Base-by-base conservation (phyloP, 2,329 filamentous ascomycete genomes). In the Sporothrix inflata region DNA sequence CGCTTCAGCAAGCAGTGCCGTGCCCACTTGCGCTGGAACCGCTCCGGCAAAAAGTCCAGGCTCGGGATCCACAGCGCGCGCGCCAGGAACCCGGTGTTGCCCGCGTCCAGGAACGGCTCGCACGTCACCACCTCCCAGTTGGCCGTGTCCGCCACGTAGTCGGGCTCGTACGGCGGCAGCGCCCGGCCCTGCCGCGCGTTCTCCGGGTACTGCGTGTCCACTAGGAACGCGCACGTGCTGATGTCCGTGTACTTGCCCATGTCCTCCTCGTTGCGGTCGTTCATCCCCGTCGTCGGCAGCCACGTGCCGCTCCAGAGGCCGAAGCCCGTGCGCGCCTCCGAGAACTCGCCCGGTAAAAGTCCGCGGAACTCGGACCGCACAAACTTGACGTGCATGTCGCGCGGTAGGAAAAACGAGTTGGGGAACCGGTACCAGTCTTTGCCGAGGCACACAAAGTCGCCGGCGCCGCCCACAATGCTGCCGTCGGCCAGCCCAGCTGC, bases 381-480 rank as follows among this genome's bases (percentile, higher is more conserved):
- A 78, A 98, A 99, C 77, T 96, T 97, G 77, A 93, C 92, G 75
- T 89, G 91, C 84, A 96, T 92, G 67, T 89, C 88, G n/a, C 90
- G 85, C 0, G 96, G 95, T 3, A 99, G 85, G 79, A 96, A 94
- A 83, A 94, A 98, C 0, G 94, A 97, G 0, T 92, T 95, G 1
- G 96, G 95, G 79, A 98, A 98, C 47, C 96, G 92, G 81, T 99
- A 98, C 96, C 96, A 99, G 79, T 99, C 96, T 80, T 98, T 99
- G 38, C 93, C 94, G 51, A 97, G 88, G 80, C 96, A 99, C 2
- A 99, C 89, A 21, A 86, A 90, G 74, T 93, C 91, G 19, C 90
- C 92, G 1, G 83, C 79, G 0, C 83, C 81, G 1, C 89, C 87
- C 6, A 92, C 76, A 16, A 85, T 78, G 60, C 83, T 83, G 24